Evolutionary conservation across 2,329 filamentous ascomycete genomes (phyloP).

Genomic region (Pseudocercospora fuligena): DNA sequence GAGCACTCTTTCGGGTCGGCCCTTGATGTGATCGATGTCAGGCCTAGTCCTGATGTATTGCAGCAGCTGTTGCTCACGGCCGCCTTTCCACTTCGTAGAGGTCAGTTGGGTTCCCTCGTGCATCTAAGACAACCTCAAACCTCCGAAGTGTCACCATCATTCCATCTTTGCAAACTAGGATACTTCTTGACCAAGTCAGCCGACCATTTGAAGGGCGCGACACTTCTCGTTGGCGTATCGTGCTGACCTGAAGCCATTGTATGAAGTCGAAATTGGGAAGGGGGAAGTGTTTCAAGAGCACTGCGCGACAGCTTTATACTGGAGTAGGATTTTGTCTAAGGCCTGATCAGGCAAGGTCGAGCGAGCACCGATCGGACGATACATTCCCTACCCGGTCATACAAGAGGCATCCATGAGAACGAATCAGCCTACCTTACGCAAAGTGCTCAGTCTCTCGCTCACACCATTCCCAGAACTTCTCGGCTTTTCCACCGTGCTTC

Average conservation of each 20-base stretch:
- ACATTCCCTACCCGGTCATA: not conserved
- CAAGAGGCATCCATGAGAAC: no score
- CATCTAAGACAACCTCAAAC: not conserved
- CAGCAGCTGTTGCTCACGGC: conserved; percentile 23
- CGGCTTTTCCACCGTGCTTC: conserved; percentile 38
- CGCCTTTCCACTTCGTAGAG: conserved; percentile 17
- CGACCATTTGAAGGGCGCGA: not conserved
- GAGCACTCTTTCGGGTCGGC: conserved; percentile 39
- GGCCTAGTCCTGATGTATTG: conserved; percentile 9
- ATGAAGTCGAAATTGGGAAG: not conserved
- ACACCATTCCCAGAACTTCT: conserved; percentile 49
- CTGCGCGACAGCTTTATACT: not conserved
- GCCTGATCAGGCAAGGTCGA: not conserved
- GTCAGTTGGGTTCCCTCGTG: not conserved
- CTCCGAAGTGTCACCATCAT: conserved; percentile 4
- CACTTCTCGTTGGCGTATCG: not conserved
- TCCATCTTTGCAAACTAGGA: conserved; percentile 9
- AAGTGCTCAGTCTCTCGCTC: conserved; percentile 33
- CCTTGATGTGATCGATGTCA: conserved; percentile 4
- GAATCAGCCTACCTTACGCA: not conserved
- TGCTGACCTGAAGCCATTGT: not conserved
- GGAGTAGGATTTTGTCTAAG: not conserved
- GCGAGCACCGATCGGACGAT: not conserved
- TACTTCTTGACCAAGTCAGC: conserved; percentile 5
- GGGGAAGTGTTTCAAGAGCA: not conserved